phyloP scores from a whole-genome alignment of 78 protist genomes.

The Dictyostelium capitatum region DNA sequence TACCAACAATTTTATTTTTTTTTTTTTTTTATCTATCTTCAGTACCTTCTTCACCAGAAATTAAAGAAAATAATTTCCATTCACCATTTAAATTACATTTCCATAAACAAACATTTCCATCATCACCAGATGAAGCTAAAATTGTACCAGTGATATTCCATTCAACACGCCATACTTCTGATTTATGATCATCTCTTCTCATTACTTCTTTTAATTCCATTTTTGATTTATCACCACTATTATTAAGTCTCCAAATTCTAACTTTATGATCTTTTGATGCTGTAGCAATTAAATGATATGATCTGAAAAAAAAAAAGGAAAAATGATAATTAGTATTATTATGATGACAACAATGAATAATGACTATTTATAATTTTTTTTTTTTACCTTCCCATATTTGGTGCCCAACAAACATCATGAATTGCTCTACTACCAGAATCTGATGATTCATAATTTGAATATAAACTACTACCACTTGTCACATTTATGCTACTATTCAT shows the following conservation, averaged over 20 bases:
- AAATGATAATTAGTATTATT: too few species aligned
- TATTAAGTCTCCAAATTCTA: conserved; percentile 71
- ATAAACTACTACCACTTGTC: neutral
- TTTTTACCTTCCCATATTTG: conserved; percentile 86
- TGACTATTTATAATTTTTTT: neutral
- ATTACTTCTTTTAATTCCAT: conserved; percentile 47
- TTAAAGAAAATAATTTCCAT: conserved; percentile 72
- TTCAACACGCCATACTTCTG: conserved; percentile 88
- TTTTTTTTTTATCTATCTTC: conserved; percentile 23
- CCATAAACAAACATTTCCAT: conserved; percentile 92
- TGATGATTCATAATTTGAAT: neutral
- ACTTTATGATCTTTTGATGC: conserved; percentile 85
- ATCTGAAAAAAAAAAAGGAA: neutral
- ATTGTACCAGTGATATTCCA: conserved; percentile 96
- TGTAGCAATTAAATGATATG: conserved; percentile 90
- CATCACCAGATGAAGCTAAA: conserved; percentile 94
- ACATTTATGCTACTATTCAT: neutral
- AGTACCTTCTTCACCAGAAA: conserved; percentile 39
- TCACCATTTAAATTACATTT: conserved; percentile 81
- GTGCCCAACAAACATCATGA: conserved; percentile 90
- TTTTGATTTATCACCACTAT: conserved; percentile 21
- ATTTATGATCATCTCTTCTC: conserved; percentile 39
- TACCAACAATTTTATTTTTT: too few species aligned
- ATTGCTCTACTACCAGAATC: conserved; percentile 53
- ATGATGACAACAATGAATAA: too few species aligned